phyloP scores from a whole-genome alignment of 1,139 yeast genomes.

The Cylindricascospora bacillispora region DNA sequence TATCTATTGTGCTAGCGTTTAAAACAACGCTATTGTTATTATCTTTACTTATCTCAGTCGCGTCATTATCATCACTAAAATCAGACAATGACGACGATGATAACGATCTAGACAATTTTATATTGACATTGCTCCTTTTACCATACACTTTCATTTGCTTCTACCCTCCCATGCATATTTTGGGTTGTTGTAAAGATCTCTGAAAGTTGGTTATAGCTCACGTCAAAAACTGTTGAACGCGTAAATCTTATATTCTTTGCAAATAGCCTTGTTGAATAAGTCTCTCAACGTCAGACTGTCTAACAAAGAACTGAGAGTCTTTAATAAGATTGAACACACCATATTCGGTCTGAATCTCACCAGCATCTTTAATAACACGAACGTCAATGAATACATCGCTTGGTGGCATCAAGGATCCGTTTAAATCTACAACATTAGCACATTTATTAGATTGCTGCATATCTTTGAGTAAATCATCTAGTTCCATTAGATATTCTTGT shows the following conservation, averaged over 20 bases:
- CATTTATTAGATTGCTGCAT: slow-evolving; percentile 61
- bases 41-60: no score
- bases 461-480: slow-evolving; percentile 58
- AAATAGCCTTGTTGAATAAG: slow-evolving; percentile 89
- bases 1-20: no score
- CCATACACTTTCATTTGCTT: neutral
- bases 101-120: no score
- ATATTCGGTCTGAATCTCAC: slow-evolving; percentile 94
- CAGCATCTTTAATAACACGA: slow-evolving; percentile 84
- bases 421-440: slow-evolving; percentile 65
- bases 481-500: slow-evolving; percentile 62
- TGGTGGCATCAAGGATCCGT: slow-evolving; percentile 85
- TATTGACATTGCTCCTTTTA: no score
- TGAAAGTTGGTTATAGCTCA: no score
- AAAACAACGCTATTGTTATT: no score
- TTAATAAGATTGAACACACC: slow-evolving; percentile 93
- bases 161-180: no score
- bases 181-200: no score
- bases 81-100: no score
- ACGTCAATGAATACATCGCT: slow-evolving; percentile 86
- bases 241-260: slow-evolving; percentile 55
- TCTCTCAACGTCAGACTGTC: slow-evolving; percentile 89
- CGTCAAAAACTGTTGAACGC: no score
- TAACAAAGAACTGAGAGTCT: slow-evolving; percentile 86
- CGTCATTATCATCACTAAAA: no score